These are phyloP conservation scores for Acrocalymma vagum DNA, from an alignment of 2,329 filamentous ascomycete genomes.

Conservation along the genomic window DNA sequence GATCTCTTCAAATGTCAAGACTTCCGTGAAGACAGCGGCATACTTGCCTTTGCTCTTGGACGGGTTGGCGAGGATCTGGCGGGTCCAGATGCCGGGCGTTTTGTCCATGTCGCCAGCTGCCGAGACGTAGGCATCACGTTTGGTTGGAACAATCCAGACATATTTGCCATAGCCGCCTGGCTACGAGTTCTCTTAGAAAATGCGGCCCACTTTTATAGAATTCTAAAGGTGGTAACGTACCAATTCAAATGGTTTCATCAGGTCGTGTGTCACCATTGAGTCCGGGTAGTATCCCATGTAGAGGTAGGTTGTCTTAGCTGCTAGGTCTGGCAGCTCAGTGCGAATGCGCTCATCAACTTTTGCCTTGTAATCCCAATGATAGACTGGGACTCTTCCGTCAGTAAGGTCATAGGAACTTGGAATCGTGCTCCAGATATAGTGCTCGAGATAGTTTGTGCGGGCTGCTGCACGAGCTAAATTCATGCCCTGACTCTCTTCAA, in stretches of 20 bases:
- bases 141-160: conserved; percentile 11
- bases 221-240: conserved; percentile 4
- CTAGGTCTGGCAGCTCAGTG: conserved; percentile 28
- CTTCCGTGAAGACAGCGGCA: conserved; percentile 11
- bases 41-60: conserved; percentile 16
- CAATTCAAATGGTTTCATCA: conserved; percentile 16
- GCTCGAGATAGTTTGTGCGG: conserved; percentile 44
- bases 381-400: conserved; percentile 39
- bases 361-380: conserved; percentile 53
- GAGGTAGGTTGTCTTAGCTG: conserved; percentile 24
- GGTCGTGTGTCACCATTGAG: conserved; percentile 19
- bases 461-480: conserved; percentile 51
- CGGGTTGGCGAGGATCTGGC: conserved; percentile 15
- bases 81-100: conserved; percentile 17
- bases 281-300: conserved; percentile 24
- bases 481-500: conserved; percentile 46
- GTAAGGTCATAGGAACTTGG: conserved; percentile 39
- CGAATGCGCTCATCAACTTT: conserved; percentile 49
- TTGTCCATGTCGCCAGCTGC: conserved; percentile 12
- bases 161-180: conserved; percentile 8
- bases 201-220: too few relatives aligned
- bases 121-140: conserved; percentile 8
- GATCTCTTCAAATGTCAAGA: conserved; percentile 8
- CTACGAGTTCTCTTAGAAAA: not conserved
- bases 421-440: conserved; percentile 56